These are phyloP conservation scores for Saturnispora dispora DNA, from an alignment of 805 yeast species.

Conservation along the genomic window DNA sequence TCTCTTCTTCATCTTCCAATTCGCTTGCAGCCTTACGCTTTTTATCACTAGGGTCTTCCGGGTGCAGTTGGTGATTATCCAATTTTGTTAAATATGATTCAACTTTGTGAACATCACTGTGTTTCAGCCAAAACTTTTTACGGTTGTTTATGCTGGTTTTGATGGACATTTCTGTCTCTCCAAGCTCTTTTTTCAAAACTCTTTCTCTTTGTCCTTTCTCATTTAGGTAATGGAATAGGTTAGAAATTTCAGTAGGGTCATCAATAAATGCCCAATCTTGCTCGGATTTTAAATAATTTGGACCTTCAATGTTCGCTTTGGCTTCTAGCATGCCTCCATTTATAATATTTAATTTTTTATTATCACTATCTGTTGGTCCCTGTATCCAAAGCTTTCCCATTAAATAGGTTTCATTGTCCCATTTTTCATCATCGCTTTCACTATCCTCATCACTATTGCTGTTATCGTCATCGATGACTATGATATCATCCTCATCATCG, in stretches of 20 bases:
- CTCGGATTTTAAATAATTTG: constrained; percentile 43
- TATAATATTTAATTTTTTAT: constrained; percentile 32
- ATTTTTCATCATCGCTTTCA: constrained; percentile 34
- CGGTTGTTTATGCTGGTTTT: constrained; percentile 33
- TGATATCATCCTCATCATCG: constrained; percentile 19
- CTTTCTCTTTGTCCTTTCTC: constrained; percentile 71
- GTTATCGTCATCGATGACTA: constrained; percentile 18
- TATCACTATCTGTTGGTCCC: constrained; percentile 61
- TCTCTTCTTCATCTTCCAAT: constrained; percentile 28
- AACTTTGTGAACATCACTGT: constrained; percentile 7
- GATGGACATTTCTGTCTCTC: constrained; percentile 42
- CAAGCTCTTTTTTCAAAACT: constrained; percentile 52
- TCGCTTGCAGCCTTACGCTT: constrained; percentile 19
- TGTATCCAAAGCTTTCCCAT: constrained; percentile 88
- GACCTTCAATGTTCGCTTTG: constrained; percentile 35
- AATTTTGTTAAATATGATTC: constrained; percentile 22
- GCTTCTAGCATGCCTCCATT: constrained; percentile 35
- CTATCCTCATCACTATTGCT: constrained; percentile 25
- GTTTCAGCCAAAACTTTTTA: constrained; percentile 36
- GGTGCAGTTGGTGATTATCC: constrained; percentile 29
- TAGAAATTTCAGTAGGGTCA: constrained; percentile 44
- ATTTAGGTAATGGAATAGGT: constrained; percentile 56
- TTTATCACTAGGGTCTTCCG: constrained; percentile 16
- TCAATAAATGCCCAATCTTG: constrained; percentile 69
- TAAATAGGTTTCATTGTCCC: constrained; percentile 48